Evolutionary conservation across 2,329 filamentous ascomycete genomes (phyloP), one percentile per base, ranked within the genome.

Genomic region (Lasiodiplodia hormozganensis): DNA sequence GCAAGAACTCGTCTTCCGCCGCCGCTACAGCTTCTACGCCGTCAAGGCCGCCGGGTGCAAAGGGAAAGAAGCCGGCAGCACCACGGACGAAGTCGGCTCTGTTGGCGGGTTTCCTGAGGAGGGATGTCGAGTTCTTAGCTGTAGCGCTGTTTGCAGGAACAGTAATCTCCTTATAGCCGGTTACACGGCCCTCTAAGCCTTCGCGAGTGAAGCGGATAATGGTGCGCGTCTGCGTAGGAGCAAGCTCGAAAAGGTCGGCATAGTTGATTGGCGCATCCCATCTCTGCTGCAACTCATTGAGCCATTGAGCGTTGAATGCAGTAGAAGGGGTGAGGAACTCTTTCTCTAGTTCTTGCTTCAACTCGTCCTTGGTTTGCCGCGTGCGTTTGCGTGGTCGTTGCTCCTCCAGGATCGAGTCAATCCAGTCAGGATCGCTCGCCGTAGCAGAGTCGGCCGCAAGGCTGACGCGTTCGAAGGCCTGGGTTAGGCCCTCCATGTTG

Each of bases 51-150:
- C 94, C 94, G 0, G 95, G 95, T 0, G 94, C 91, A 80, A 98
- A 97, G 0, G 95, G 95, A 69, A 97, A 96, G 82, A 96, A 97
- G 0, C 95, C 95, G 8, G 94, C 93, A 43, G 92, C 94, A 16
- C 96, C 96, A 70, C 95, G 88, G 14, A 98, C 94, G 79, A 98
- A 97, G 62, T 98, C 94, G 36, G 92, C 93, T 70, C 92, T 88
- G 68, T 89, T 90, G 16, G 93, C 95, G 3, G 95, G 95, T 76
- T 96, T 96, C 56, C 96, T 88, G 18, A 92, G 83, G 51, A 97
- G 85, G 5, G 94, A 97, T 0, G 94, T 98, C 2, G 94, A 97
- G 76, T 97, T 97, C 82, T 97, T 99, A 58, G 94, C 95, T 18
- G 92, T 97, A 18, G 92, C 93, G 74, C 92, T 96, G 74, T 90